phyloP scores from a whole-genome alignment of 2,329 filamentous ascomycete genomes.

The Penicillium brasilianum region DNA sequence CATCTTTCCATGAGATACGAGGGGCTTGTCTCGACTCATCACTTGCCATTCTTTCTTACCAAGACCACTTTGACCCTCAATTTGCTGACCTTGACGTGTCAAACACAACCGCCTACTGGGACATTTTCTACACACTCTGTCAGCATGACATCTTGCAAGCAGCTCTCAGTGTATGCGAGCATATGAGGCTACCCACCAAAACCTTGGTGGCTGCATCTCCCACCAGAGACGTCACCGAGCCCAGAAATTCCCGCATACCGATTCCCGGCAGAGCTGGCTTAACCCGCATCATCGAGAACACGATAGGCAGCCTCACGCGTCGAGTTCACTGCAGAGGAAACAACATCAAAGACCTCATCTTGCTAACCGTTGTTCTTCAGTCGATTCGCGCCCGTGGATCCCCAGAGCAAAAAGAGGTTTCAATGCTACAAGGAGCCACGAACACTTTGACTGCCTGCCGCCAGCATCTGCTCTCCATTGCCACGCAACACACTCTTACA shows the following conservation, averaged over 20 bases:
- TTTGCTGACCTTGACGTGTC: constrained; percentile 34
- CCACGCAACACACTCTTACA: constrained; percentile 7
- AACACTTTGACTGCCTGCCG: constrained; percentile 29
- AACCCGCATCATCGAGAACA: constrained; percentile 35
- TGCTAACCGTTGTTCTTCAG: constrained; percentile 37
- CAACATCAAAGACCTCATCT: constrained; percentile 39
- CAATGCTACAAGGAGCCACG: constrained; percentile 36
- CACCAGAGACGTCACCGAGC: not conserved
- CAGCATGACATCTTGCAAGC: constrained; percentile 39
- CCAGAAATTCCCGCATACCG: not conserved
- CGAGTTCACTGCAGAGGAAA: constrained; percentile 34
- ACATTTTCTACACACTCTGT: constrained; percentile 37
- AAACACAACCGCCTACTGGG: constrained; percentile 30
- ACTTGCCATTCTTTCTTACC: constrained; percentile 34
- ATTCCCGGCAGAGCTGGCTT: constrained; percentile 32
- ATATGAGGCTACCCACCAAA: constrained; percentile 29
- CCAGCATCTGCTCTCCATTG: constrained; percentile 22
- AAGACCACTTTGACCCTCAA: constrained; percentile 40
- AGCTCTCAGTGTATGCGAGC: constrained; percentile 38
- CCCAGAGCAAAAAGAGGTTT: constrained; percentile 28
- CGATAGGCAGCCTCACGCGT: constrained; percentile 35
- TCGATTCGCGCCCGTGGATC: constrained; percentile 36
- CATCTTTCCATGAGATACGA: constrained; percentile 26
- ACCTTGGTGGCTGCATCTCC: constrained; percentile 4
- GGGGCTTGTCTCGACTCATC: constrained; percentile 34